Percentiles rank a stretch among this genome's conserved stretches.
Evolutionary conservation across 2,329 filamentous ascomycete genomes (phyloP).

Genomic region (Claviceps spartinae): DNA sequence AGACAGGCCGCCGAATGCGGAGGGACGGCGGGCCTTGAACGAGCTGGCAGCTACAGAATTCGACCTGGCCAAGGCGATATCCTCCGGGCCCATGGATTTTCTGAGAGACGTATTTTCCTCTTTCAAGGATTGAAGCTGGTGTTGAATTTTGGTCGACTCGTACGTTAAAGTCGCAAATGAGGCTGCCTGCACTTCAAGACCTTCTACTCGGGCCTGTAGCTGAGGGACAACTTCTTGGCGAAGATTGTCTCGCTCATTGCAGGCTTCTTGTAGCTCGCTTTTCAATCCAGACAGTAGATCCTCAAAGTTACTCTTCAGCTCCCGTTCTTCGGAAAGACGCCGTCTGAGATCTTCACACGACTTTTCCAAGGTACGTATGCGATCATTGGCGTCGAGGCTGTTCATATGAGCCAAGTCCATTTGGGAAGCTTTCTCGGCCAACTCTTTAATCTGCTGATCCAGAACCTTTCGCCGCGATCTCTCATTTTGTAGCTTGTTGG

Average conservation of each 20-base stretch:
- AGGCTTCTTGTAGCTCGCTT: conserved; percentile 65
- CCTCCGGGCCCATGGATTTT: conserved; percentile 18
- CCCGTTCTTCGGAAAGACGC: conserved; percentile 69
- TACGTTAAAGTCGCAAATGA: conserved; percentile 63
- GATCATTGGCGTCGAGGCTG: conserved; percentile 40
- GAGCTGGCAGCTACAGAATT: conserved; percentile 51
- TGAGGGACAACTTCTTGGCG: conserved; percentile 78
- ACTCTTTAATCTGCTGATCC: conserved; percentile 69
- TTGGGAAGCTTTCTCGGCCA: conserved; percentile 66
- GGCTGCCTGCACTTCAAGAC: conserved; percentile 59
- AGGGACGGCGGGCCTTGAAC: conserved; percentile 25
- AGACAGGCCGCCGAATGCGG: conserved; percentile 31
- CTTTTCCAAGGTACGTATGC: conserved; percentile 64
- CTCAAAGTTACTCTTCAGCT: conserved; percentile 86
- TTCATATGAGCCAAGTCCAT: conserved; percentile 41
- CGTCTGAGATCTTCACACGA: conserved; percentile 73
- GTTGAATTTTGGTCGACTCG: conserved; percentile 73
- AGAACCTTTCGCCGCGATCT: conserved; percentile 59
- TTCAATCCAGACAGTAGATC: conserved; percentile 76
- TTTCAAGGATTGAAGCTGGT: conserved; percentile 63
- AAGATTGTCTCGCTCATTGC: conserved; percentile 83
- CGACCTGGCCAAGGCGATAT: conserved; percentile 38
- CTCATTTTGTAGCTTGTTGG: conserved; percentile 78
- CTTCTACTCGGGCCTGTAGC: conserved; percentile 61
- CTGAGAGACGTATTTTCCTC: conserved; percentile 50